Percentiles rank a stretch among this genome's conserved stretches.
phyloP scores from a whole-genome alignment of 176 grass and related monocot species.

The Calamus simplicifolius region DNA sequence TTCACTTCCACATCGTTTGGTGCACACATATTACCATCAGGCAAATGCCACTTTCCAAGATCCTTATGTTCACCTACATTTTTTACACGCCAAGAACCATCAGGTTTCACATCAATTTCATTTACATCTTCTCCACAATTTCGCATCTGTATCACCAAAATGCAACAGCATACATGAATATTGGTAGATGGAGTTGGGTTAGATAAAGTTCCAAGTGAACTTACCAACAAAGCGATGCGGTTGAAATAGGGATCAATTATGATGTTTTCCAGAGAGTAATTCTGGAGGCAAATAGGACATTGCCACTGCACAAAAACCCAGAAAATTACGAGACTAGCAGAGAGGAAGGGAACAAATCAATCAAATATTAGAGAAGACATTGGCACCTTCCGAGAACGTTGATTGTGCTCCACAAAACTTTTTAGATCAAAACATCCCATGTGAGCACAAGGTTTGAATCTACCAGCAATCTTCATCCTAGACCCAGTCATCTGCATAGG shows the following conservation, averaged over 20 bases:
- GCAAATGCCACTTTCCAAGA: slow-evolving; percentile 80
- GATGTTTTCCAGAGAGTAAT: slow-evolving; percentile 86
- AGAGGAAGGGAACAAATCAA: not conserved
- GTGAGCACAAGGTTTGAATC: slow-evolving; percentile 84
- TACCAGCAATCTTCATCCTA: slow-evolving; percentile 75
- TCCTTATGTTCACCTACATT: slow-evolving; percentile 56
- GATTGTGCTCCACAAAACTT: slow-evolving; percentile 93
- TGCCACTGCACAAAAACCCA: slow-evolving; percentile 80
- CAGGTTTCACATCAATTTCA: slow-evolving; percentile 95
- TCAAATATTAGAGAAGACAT: not conserved
- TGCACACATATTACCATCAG: slow-evolving; percentile 55
- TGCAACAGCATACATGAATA: slow-evolving; percentile 4
- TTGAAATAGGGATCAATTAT: slow-evolving; percentile 95
- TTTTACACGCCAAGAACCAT: slow-evolving; percentile 91
- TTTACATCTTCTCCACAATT: slow-evolving; percentile 82
- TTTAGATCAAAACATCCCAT: slow-evolving; percentile 99
- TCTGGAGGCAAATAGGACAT: slow-evolving; percentile 92
- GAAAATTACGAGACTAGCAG: slow-evolving; percentile 16
- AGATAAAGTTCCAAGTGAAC: slow-evolving; percentile 14
- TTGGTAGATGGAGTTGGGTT: not conserved
- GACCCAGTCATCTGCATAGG: slow-evolving; percentile 79
- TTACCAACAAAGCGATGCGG: slow-evolving; percentile 80
- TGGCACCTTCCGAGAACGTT: slow-evolving; percentile 87
- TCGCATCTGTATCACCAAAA: slow-evolving; percentile 36
- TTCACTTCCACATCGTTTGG: slow-evolving; percentile 30